Percentiles rank a stretch among this genome's conserved stretches.
phyloP scores from a whole-genome alignment of 2,329 filamentous ascomycete species.

The Daldinia sp. region DNA sequence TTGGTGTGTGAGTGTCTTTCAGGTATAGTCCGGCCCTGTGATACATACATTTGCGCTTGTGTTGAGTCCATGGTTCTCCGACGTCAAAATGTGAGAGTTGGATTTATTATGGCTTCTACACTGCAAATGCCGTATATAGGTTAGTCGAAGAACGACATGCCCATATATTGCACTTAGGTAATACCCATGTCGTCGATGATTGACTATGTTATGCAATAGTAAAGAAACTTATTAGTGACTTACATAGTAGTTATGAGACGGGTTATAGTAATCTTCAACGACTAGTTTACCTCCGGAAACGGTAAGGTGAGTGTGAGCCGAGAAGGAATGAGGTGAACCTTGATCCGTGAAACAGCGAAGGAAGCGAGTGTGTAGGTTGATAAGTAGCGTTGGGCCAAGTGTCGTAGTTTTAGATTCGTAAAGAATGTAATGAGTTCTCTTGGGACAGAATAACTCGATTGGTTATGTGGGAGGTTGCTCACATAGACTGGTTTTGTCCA shows the following conservation, averaged over 20 bases:
- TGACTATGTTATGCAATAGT: not conserved
- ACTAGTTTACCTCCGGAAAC: constrained; percentile 45
- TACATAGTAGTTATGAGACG: constrained; percentile 51
- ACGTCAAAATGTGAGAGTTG: constrained; percentile 46
- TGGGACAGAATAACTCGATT: constrained; percentile 54
- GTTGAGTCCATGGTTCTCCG: constrained; percentile 59
- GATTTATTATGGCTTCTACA: constrained; percentile 50
- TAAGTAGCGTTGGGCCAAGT: constrained; percentile 30
- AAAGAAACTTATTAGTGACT: constrained; percentile 48
- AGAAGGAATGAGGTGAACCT: constrained; percentile 50
- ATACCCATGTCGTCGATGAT: constrained; percentile 26
- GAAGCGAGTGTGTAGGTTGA: constrained; percentile 46
- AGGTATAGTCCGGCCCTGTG: constrained; percentile 30
- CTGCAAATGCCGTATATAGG: constrained; percentile 44
- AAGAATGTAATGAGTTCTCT: constrained; percentile 56
- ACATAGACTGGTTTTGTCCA: constrained; percentile 50
- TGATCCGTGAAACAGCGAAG: constrained; percentile 29
- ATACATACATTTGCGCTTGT: constrained; percentile 62
- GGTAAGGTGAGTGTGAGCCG: constrained; percentile 39
- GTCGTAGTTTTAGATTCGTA: constrained; percentile 38
- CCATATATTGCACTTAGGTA: constrained; percentile 3
- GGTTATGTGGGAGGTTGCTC: constrained; percentile 46
- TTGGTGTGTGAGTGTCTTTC: constrained; percentile 49
- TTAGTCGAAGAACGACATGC: constrained; percentile 52
- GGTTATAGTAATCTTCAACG: constrained; percentile 44